Base-by-base conservation (phyloP, 2,329 filamentous ascomycete genomes). In the Colletotrichum cuscutae region DNA sequence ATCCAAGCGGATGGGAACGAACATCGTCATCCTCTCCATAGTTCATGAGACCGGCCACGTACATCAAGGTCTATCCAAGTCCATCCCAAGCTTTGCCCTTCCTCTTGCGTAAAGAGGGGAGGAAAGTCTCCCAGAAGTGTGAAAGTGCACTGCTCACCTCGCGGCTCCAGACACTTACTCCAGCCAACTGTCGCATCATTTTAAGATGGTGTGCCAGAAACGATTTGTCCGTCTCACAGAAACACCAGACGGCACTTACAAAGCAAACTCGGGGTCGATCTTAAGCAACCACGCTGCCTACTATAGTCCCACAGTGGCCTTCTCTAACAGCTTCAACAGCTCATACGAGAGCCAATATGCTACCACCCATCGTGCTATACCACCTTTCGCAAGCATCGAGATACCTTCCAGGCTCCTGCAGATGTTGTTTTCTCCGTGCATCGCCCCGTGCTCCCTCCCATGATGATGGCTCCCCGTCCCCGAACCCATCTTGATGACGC, bases 121-220 rank as follows among this genome's bases (percentile, higher is more conserved):
- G 13, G n/a, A 30, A 30, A n/a, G 30, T 15, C 15, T 28, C 3
- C 8, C 8, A 1, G 15, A 8, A 42, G 24, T n/a, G 15, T 28
- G 32, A 12, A 11, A 46, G 46, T n/a, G 54, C 70, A 70, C 60
- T 69, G 70, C 42, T 70, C 70, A 59, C 19, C 13, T 22, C 46
- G 53, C 13, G 54, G 49, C 11, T 54, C 63, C 70, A 7, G 54
- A 70, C 54, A 72, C 54, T 64, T 69, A 54, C 65, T 72, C 65
- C 26, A 5, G 60, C 70, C 28, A 54, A 42, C 26, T 72, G 70
- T 72, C 70, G 59, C 70, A 72, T 69, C 70, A 65, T 37, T 42
- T 54, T 56, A 26, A 70, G 65, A 72, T 30, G 65, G 65, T 72
- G 65, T 72, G 32, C 65, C 59, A 54, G 60, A 70, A 49, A 49